Conservation (phyloP, 352 stramenopile species). For the Globisporangium heterothallicum region DNA sequence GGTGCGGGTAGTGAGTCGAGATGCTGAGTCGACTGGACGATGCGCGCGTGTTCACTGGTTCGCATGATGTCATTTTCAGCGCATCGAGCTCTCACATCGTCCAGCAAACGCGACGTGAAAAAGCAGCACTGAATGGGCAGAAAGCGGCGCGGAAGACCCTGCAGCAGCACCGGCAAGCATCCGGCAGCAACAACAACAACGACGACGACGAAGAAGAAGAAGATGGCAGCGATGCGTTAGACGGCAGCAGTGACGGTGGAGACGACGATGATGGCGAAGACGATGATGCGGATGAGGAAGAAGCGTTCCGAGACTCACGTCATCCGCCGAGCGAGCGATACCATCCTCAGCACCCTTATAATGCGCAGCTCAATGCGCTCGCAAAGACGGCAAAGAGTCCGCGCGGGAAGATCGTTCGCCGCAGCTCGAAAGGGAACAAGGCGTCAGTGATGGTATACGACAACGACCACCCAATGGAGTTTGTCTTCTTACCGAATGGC, state of each 20-base stretch:
- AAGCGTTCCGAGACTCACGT: slow-evolving; percentile 12
- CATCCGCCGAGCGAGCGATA: slow-evolving; percentile 16
- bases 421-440: slow-evolving; percentile 3
- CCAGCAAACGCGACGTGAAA: slow-evolving; percentile 3
- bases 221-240: slow-evolving; percentile 21
- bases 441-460: slow-evolving; percentile 4
- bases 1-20: neutral
- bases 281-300: neutral
- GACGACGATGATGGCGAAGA: neutral
- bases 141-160: no score
- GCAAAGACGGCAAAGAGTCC: slow-evolving; percentile 11
- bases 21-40: slow-evolving; percentile 62
- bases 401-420: slow-evolving; percentile 3
- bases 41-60: slow-evolving; percentile 58
- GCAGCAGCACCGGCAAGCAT: no score
- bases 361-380: slow-evolving; percentile 26
- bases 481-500: slow-evolving; percentile 54
- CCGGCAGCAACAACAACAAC: no score
- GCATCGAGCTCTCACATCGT: slow-evolving; percentile 12
- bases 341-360: slow-evolving; percentile 37
- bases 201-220: slow-evolving; percentile 13
- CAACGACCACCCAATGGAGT: slow-evolving; percentile 37
- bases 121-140: neutral
- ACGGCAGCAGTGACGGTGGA: neutral
- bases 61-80: slow-evolving; percentile 49